A percentile compares a stretch with the other conserved stretches of the same genome.
Evolutionary conservation across 768 basidiomycete species (phyloP).

Genomic region (Sutorius australiensis): DNA sequence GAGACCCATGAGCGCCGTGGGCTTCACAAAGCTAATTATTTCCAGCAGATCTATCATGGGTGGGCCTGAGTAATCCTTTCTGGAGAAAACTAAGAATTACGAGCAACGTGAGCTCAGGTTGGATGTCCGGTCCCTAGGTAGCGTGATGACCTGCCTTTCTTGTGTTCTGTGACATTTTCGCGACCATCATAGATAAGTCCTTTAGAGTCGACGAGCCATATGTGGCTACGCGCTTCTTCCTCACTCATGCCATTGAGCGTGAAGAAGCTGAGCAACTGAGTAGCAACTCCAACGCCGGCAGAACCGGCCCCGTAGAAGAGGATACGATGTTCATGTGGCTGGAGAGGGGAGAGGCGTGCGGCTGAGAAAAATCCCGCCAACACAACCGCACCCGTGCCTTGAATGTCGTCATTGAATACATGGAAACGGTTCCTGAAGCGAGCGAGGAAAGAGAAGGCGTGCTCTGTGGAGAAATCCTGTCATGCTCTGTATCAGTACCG

Average conservation of each 20-base stretch:
- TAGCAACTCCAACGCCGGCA: constrained; percentile 89
- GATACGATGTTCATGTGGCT: constrained; percentile 73
- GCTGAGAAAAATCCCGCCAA: constrained; percentile 89
- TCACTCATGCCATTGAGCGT: constrained; percentile 70
- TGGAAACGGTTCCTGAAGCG: constrained; percentile 72
- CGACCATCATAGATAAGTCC: constrained; percentile 78
- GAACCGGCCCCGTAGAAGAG: constrained; percentile 93
- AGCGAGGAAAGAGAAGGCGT: constrained; percentile 83
- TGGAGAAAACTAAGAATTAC: constrained; percentile 66
- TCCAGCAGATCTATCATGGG: constrained; percentile 73
- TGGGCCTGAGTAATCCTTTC: constrained; percentile 72
- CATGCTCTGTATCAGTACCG: neutral
- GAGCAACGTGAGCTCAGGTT: neutral
- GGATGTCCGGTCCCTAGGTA: neutral
- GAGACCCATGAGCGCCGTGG: constrained; percentile 85
- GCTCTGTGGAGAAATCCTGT: constrained; percentile 88
- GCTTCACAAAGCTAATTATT: constrained; percentile 76
- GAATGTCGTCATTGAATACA: constrained; percentile 89
- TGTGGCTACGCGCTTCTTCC: constrained; percentile 70
- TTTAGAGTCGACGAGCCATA: constrained; percentile 85
- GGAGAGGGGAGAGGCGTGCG: constrained; percentile 64
- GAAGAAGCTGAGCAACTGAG: constrained; percentile 87
- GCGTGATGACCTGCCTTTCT: constrained; percentile 55
- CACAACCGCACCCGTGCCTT: constrained; percentile 88
- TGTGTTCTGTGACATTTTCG: constrained; percentile 73